Evolutionary conservation across 148 eudicot genomes (phyloP).

Genomic region (Amaranthus palmeri): DNA sequence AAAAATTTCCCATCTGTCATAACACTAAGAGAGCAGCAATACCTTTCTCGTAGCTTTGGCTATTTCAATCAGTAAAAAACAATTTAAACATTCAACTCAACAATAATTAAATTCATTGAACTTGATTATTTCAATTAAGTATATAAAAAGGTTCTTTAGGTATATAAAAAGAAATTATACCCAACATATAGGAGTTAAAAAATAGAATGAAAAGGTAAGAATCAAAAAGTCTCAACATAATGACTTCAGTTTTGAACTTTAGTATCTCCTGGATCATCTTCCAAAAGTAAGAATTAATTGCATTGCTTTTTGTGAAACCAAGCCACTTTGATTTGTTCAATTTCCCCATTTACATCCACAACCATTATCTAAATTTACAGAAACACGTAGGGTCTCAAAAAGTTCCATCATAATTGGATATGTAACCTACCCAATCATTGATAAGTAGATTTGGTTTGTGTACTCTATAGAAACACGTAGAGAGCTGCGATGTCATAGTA

Average conservation of each 20-base stretch:
- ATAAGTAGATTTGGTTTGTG: too few species aligned
- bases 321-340: conserved; percentile 58
- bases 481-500: too few species aligned
- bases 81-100: too few species aligned
- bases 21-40: too few species aligned
- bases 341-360: conserved; percentile 91
- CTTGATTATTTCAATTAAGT: too few species aligned
- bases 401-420: conserved; percentile 93
- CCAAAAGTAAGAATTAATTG: conserved; percentile 69
- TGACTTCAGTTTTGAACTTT: conserved; percentile 69
- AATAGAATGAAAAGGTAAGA: not conserved
- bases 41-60: too few species aligned
- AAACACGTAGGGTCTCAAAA: conserved; percentile 75
- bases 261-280: conserved; percentile 73
- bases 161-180: too few species aligned
- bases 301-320: conserved; percentile 83
- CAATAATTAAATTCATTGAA: too few species aligned
- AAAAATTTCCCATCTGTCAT: too few species aligned
- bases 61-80: too few species aligned
- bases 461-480: too few species aligned
- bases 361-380: conserved; percentile 79
- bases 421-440: conserved; percentile 61
- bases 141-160: too few species aligned
- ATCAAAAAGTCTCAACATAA: conserved; percentile 46
- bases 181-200: not conserved